Conservation (phyloP, 768 basidiomycete genomes). For the Brasilioporus rufonigricans region DNA sequence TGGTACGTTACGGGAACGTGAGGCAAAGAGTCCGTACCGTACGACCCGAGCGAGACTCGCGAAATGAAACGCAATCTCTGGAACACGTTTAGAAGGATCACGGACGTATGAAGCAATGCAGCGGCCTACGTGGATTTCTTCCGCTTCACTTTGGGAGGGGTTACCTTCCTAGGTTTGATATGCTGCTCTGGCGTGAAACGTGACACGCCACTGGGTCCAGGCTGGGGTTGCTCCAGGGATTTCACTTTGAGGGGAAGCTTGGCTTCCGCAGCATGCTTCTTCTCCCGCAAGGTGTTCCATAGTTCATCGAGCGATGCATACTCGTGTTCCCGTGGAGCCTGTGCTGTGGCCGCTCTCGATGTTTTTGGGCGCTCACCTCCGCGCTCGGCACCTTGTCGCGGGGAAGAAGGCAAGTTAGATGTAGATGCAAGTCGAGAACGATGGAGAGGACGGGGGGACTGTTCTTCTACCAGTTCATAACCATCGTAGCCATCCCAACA, state of each 20-base stretch:
- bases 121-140: constrained; percentile 61
- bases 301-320: constrained; percentile 48
- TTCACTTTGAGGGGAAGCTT: constrained; percentile 68
- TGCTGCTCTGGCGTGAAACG: constrained; percentile 26
- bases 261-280: constrained; percentile 66
- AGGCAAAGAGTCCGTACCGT: constrained; percentile 34
- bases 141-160: constrained; percentile 48
- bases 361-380: constrained; percentile 21
- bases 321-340: constrained; percentile 23
- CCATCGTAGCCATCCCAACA: constrained; percentile 33
- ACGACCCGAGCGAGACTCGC: constrained; percentile 68
- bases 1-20: constrained; percentile 11
- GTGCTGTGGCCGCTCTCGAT: constrained; percentile 12
- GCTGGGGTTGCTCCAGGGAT: constrained; percentile 49
- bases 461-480: constrained; percentile 24
- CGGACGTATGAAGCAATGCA: constrained; percentile 4
- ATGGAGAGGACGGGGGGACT: constrained; percentile 14
- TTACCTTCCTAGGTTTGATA: constrained; percentile 24
- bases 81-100: constrained; percentile 14
- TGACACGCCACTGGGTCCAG: constrained; percentile 20
- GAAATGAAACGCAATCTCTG: constrained; percentile 57
- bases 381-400: constrained; percentile 17
- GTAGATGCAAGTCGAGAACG: constrained; percentile 24
- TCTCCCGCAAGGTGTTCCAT: constrained; percentile 64
- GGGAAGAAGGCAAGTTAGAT: constrained; percentile 9